A percentile compares a stretch with the other conserved stretches of the same genome.
phyloP scores from a whole-genome alignment of 2,329 filamentous ascomycete species.

The Biscogniauxia sp. region DNA sequence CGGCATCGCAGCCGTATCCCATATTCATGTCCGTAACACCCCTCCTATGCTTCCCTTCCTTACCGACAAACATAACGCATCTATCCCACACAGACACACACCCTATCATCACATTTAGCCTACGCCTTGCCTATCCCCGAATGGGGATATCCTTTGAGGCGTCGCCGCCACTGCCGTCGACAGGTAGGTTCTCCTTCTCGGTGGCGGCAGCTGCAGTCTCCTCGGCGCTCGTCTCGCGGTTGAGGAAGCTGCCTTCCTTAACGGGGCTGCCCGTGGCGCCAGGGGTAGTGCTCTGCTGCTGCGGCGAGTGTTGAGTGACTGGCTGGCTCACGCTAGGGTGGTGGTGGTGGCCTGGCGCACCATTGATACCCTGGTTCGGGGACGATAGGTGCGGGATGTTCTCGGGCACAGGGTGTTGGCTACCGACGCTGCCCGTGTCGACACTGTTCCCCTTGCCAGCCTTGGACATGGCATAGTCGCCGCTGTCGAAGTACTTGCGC shows the following conservation, averaged over 20 bases:
- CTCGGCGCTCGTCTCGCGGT: slow-evolving; percentile 75
- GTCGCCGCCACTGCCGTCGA: slow-evolving; percentile 1
- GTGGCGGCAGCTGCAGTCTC: slow-evolving; percentile 31
- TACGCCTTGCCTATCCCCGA: slow-evolving; percentile 53
- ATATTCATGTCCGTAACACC: neutral
- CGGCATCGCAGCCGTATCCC: neutral
- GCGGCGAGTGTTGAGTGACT: slow-evolving; percentile 35
- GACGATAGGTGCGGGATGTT: slow-evolving; percentile 89
- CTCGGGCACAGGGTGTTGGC: slow-evolving; percentile 90
- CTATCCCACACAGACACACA: neutral
- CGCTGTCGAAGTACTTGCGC: slow-evolving; percentile 97
- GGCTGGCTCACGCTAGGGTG: slow-evolving; percentile 37
- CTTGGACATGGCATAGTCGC: slow-evolving; percentile 94
- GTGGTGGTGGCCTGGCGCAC: slow-evolving; percentile 34
- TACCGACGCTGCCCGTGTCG: slow-evolving; percentile 89
- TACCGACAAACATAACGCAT: neutral
- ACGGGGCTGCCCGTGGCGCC: slow-evolving; percentile 68
- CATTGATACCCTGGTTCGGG: slow-evolving; percentile 49
- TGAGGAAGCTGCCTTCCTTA: slow-evolving; percentile 86
- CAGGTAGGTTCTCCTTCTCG: slow-evolving; percentile 38
- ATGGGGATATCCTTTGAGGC: slow-evolving; percentile 58
- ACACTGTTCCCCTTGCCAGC: slow-evolving; percentile 94
- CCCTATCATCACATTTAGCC: slow-evolving; percentile 10
- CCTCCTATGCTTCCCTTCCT: neutral
- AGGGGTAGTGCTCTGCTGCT: slow-evolving; percentile 21